Evolutionary conservation across 2,329 filamentous ascomycete genomes (phyloP), one percentile per base, ranked within the genome.

Genomic region (Curvularia eragrostidis): DNA sequence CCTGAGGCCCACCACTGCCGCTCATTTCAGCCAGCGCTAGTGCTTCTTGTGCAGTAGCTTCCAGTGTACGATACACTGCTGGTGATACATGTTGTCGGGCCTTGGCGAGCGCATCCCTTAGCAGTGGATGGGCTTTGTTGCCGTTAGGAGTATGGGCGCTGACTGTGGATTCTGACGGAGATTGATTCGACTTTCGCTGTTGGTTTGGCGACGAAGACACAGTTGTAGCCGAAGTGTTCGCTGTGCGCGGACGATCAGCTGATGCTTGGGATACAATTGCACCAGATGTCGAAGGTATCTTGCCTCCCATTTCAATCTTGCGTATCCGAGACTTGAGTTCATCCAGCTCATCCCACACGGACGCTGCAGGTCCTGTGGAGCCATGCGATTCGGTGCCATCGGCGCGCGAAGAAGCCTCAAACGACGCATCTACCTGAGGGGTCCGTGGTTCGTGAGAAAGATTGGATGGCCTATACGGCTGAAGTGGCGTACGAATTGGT

Each of bases 311-410:
- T 75, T 98, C 95, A 9, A 99, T 84, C 59, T 92, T 91, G 67
- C 91, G 89, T 67, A 99, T 97, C 28, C 95, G 87, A 39, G 91
- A 95, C 75, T 98, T 98, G 46, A 99, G 80, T 64, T 98, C 95
- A 68, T 98, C 95, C 26, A 99, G 80, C 77, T 99, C 95, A 73
- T 98, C 95, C 95, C 95, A 99, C 2, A 99, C 91, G 0, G 93
- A 97, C 1, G 93, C 96, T 12, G 93, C 91, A 1, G 91, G 92
- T 1, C 89, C 93, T 0, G 91, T 95, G 0, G 95, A 98, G 28
- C 89, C 84, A 32, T 90, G 94, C 0, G 95, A 98, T 68, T 95
- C 92, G 0, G 92, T 93, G 23, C 70, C 74, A 23, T 76, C 74
- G 9, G 69, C 67, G 13, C 69, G 70, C 18, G 74, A 75, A 3